phyloP scores from a whole-genome alignment of 1,284 basidiomycete species.

The Leccinum insolens region DNA sequence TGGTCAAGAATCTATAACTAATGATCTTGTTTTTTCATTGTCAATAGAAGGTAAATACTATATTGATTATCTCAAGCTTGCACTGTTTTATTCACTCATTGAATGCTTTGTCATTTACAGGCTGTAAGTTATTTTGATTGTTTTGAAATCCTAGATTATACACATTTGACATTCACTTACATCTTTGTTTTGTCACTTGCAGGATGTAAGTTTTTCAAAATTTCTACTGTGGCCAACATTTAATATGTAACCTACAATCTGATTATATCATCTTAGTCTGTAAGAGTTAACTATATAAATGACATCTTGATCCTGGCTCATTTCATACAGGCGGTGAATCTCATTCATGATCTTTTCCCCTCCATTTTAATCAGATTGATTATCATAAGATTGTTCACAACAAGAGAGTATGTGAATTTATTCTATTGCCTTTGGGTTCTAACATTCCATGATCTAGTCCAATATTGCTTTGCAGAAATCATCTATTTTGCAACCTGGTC shows the following conservation, averaged over 20 bases:
- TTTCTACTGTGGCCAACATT: background rate
- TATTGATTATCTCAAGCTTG: background rate
- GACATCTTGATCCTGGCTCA: background rate
- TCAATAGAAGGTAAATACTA: background rate
- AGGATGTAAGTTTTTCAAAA: background rate
- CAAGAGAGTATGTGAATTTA: background rate
- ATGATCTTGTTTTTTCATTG: fast-evolving
- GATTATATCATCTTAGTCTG: background rate
- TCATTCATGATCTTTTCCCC: background rate
- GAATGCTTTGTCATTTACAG: background rate
- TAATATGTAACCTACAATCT: background rate
- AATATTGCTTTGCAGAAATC: background rate
- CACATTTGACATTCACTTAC: background rate
- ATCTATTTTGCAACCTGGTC: background rate
- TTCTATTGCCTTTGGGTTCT: background rate
- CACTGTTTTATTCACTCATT: too few species aligned
- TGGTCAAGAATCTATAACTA: background rate
- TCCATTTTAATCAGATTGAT: background rate
- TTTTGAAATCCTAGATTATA: background rate
- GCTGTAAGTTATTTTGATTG: background rate
- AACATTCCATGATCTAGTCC: background rate
- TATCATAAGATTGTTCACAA: background rate
- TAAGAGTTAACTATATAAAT: background rate
- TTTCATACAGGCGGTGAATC: background rate
- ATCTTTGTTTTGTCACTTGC: background rate